Percentiles rank a stretch among this genome's conserved stretches.
Conservation (phyloP, 495 filamentous ascomycete species). For the Penicillium lividum region DNA sequence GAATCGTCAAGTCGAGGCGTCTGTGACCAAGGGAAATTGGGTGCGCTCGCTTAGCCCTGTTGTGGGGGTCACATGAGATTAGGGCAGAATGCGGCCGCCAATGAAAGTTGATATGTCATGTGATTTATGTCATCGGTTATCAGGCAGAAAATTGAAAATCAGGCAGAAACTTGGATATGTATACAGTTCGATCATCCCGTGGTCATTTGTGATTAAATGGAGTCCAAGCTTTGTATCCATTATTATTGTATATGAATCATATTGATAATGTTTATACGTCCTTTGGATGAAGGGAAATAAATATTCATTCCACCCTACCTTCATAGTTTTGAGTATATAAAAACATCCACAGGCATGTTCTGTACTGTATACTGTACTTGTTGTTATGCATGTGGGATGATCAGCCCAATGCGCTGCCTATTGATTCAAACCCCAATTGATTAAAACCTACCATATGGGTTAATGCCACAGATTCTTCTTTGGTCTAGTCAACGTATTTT, state of each 20-base stretch:
- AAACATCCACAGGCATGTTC: too few relatives aligned
- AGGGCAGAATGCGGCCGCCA: slow-evolving; percentile 32
- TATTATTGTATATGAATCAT: background rate
- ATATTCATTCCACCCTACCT: background rate
- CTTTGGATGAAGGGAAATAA: background rate
- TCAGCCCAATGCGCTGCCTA: background rate
- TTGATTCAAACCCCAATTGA: background rate
- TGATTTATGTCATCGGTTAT: background rate
- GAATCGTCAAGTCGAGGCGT: slow-evolving; percentile 20
- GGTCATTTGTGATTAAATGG: background rate
- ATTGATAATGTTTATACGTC: background rate
- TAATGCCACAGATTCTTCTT: background rate
- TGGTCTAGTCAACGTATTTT: background rate
- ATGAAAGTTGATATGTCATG: slow-evolving; percentile 7
- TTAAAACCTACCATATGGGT: background rate
- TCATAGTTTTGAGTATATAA: background rate
- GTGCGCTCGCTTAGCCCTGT: slow-evolving; percentile 48
- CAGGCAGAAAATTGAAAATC: background rate
- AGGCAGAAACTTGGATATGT: background rate
- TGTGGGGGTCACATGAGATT: slow-evolving; percentile 36
- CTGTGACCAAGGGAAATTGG: slow-evolving; percentile 32
- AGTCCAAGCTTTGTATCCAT: background rate
- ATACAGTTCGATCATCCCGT: background rate
- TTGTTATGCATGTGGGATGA: too few relatives aligned
- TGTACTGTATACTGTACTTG: too few relatives aligned